Evolutionary conservation across 2,329 filamentous ascomycete species (phyloP).

Genomic region (Trichoderma citrinoviride): DNA sequence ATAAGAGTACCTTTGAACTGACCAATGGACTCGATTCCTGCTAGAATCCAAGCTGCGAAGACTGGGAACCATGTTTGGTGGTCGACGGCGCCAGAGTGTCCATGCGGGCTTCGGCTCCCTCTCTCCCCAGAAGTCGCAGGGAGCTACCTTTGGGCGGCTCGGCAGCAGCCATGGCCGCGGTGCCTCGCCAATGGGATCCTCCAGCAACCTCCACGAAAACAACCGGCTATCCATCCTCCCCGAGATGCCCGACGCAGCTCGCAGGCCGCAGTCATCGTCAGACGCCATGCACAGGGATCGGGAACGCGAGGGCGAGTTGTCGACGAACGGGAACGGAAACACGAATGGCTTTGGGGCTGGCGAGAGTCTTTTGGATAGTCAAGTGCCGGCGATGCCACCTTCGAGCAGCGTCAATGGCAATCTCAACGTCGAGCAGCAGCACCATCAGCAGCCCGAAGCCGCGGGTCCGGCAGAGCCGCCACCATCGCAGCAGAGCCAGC

Average conservation of each 20-base stretch:
- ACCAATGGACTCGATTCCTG: background rate
- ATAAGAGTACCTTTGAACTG: background rate
- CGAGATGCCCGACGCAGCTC: conserved; percentile 51
- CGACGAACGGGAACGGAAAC: conserved; percentile 36
- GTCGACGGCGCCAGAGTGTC: conserved; percentile 63
- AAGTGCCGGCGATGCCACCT: conserved; percentile 25
- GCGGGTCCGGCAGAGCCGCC: conserved; percentile 49
- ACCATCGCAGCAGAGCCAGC: conserved; percentile 44
- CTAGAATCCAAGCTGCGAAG: conserved; percentile 58
- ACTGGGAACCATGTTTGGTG: conserved; percentile 65
- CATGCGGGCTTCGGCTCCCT: conserved; percentile 54
- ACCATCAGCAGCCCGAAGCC: conserved; percentile 40
- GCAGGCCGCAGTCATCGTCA: conserved; percentile 29
- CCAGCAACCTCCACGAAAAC: conserved; percentile 56
- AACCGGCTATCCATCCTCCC: conserved; percentile 55
- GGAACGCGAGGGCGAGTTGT: conserved; percentile 23
- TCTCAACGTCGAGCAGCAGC: conserved; percentile 39
- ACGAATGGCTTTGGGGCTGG: conserved; percentile 43
- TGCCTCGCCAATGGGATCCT: conserved; percentile 58
- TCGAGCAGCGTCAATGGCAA: conserved; percentile 49
- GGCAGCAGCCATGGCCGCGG: conserved; percentile 60
- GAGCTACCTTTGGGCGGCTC: conserved; percentile 57
- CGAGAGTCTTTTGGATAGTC: conserved; percentile 34
- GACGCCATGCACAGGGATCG: conserved; percentile 25
- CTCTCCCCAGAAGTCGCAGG: conserved; percentile 51